Evolutionary conservation across 768 basidiomycete species (phyloP).

Genomic region (Pleurotus giganteus): DNA sequence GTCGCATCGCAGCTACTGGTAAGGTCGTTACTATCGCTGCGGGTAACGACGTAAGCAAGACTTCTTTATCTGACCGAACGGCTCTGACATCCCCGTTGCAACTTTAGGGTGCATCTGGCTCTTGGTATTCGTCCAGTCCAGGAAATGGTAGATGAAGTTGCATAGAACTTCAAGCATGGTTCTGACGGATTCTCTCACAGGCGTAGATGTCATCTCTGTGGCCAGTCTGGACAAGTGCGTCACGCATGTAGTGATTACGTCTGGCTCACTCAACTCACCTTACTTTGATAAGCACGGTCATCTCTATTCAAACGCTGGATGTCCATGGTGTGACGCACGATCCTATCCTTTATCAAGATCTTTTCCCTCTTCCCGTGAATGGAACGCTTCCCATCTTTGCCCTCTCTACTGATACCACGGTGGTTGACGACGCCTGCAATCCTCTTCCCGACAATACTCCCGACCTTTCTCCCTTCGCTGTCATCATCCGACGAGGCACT

Average conservation of each 20-base stretch:
- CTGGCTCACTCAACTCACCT: neutral
- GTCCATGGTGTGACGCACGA: constrained; percentile 45
- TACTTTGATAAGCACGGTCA: constrained; percentile 37
- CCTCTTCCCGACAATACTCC: constrained; percentile 51
- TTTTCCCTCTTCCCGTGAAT: constrained; percentile 43
- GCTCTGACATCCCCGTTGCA: neutral
- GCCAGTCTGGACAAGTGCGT: constrained; percentile 53
- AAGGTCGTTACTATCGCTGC: constrained; percentile 64
- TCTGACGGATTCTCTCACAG: neutral
- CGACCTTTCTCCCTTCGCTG: constrained; percentile 51
- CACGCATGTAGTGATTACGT: no score
- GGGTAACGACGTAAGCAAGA: constrained; percentile 42
- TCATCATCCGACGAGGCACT: constrained; percentile 56
- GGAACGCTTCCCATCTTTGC: constrained; percentile 54
- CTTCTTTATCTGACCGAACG: neutral
- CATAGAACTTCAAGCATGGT: neutral
- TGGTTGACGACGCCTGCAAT: constrained; percentile 57
- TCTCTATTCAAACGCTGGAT: constrained; percentile 55
- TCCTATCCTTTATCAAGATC: constrained; percentile 54
- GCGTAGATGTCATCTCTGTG: constrained; percentile 54
- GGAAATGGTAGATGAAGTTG: constrained; percentile 34
- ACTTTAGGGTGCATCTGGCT: constrained; percentile 47
- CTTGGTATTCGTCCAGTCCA: constrained; percentile 59
- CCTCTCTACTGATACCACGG: constrained; percentile 52
- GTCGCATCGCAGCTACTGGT: constrained; percentile 53